Base-by-base conservation (phyloP, 768 basidiomycete genomes). In the Leccinellum luteum region DNA sequence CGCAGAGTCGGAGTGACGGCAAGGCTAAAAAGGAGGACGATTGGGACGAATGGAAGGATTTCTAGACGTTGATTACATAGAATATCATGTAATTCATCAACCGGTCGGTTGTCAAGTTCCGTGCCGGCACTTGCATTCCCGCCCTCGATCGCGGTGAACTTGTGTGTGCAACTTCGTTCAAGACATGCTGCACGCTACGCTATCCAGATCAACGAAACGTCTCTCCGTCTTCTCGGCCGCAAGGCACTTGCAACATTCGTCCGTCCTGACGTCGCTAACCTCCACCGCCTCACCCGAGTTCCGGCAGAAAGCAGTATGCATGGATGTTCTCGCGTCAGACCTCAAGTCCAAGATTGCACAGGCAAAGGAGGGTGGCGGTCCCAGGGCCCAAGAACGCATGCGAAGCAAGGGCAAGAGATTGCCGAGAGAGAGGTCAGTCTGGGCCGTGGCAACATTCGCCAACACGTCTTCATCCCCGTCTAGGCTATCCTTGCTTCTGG, bases 21-120 rank as follows among this genome's bases (percentile, higher is more conserved):
- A 59, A 66, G 27, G 60, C 68, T 31, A 66, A 74, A 19, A 77
- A 78, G 67, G 77, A 77, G 51, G 83, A 79, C 60, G 84, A 82
- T 43, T 90, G 89, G 85, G 84, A 86, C 60, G 89, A 89, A 50
- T 91, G 89, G 89, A 85, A 90, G 71, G 87, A 89, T 68, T 90
- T 90, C 63, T 91, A 82, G 76, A 54, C 50, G n/a, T 19, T 9
- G 35, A 41, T 30, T 8, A 12, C 21, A 27, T 48, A 32, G 27
- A 50, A 30, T 30, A 50, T 3, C 38, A 19, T 28, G 4, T 27
- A 55, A 43, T 59, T 50, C 23, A 54, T 44, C 23, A 59, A 32
- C 61, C 66, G 62, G 54, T 27, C 15, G 17, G 15, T 1, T 38
- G 38, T n/a, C 52, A 61, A 55, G 68, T 60, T 69, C 68, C 68